Evolutionary conservation across 2,329 filamentous ascomycete genomes (phyloP), one percentile per base, ranked within the genome.

Genomic region (Diaporthe sp.): DNA sequence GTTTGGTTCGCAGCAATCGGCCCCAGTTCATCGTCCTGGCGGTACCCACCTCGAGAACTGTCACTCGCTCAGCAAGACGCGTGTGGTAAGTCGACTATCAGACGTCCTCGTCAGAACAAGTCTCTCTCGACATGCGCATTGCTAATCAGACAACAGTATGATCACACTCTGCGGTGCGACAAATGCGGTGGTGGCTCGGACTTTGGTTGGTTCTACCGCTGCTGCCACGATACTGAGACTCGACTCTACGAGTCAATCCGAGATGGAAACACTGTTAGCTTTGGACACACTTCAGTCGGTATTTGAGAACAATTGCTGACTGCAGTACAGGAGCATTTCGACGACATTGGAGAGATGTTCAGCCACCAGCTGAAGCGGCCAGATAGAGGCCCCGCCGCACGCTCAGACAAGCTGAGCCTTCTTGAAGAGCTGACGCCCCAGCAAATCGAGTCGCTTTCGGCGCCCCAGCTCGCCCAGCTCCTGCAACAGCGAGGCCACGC

Each of bases 121-220:
- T 13, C n/a, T 42, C 42, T 22, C 2, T 42, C 8, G 28, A 10
- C n/a, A 25, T 7, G 6, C 4, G 4, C 81, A 84, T 91, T 61
- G 91, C 88, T 72, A 73, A 92, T 95, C 88, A 90, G 91, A 13
- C 90, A 93, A 39, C 82, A 94, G 60, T 94, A 92, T 79, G 89
- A 88, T 47, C 75, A 84, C 28, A 81, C 86, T 39, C 82, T 86
- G 63, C 80, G 82, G 25, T 97, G 94, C 83, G 84, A 87, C 10
- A 81, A 87, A 34, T 97, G 94, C 79, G 85, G 85, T 53, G 84
- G 85, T 55, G 82, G 83, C 1, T 90, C 92, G 0, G 84, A 87
- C 22, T 87, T 92, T 72, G 93, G 94, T 37, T 97, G 93, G 90
- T 84, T 97, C 31, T 97, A 94, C 82, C 87, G 89, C 76, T 97